These are phyloP conservation scores for Tubosaeta sp. DNA, from an alignment of 768 basidiomycete species.

Conservation along the genomic window DNA sequence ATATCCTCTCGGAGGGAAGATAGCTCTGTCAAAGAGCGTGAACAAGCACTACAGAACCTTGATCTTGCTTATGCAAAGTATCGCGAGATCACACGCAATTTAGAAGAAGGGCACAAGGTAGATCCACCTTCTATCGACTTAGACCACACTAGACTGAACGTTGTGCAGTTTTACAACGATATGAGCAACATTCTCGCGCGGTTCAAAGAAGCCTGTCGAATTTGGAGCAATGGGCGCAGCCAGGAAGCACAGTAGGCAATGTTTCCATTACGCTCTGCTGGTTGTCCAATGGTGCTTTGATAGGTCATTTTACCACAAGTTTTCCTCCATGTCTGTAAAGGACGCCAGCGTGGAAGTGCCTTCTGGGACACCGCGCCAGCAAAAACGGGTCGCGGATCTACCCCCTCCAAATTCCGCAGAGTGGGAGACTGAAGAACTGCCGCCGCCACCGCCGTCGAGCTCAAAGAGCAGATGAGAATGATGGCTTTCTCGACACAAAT, in stretches of 20 bases:
- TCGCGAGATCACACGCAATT: constrained; percentile 75
- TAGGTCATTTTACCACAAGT: constrained; percentile 19
- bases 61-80: constrained; percentile 87
- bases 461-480: neutral
- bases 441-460: constrained; percentile 33
- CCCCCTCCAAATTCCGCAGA: constrained; percentile 47
- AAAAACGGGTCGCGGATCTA: constrained; percentile 34
- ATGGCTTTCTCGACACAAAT: neutral
- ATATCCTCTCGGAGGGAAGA: constrained; percentile 76
- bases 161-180: constrained; percentile 86
- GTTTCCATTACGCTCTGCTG: neutral
- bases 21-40: constrained; percentile 70
- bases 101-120: constrained; percentile 87
- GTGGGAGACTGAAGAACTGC: constrained; percentile 51
- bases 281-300: neutral
- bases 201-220: constrained; percentile 72
- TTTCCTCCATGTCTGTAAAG: constrained; percentile 31
- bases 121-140: neutral
- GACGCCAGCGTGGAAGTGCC: constrained; percentile 9
- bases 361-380: constrained; percentile 11
- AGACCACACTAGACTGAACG: neutral
- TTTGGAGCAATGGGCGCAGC: constrained; percentile 68
- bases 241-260: constrained; percentile 67
- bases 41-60: constrained; percentile 75
- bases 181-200: constrained; percentile 65